These are phyloP conservation scores for Suhomyces kilbournensis DNA, from an alignment of 805 yeast genomes.

Conservation along the genomic window DNA sequence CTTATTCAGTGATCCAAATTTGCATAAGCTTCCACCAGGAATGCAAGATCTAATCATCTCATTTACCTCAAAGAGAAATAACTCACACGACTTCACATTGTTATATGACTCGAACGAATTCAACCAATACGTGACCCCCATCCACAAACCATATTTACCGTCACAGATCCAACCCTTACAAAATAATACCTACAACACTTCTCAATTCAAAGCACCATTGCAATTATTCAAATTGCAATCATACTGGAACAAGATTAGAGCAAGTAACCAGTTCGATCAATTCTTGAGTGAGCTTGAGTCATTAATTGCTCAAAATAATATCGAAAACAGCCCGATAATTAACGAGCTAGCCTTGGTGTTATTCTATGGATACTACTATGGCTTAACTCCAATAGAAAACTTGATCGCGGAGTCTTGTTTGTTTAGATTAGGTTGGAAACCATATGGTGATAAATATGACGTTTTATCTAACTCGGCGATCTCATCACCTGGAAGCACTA, in stretches of 20 bases:
- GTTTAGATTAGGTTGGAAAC: slow-evolving; percentile 41
- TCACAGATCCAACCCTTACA: slow-evolving; percentile 10
- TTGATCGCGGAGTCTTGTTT: slow-evolving; percentile 40
- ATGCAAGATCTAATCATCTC: slow-evolving; percentile 41
- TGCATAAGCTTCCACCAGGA: slow-evolving; percentile 40
- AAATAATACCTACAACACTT: not conserved
- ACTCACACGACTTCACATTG: slow-evolving; percentile 19
- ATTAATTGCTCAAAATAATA: slow-evolving; percentile 17
- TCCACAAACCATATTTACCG: slow-evolving; percentile 37
- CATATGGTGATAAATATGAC: slow-evolving; percentile 25
- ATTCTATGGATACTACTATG: slow-evolving; percentile 43
- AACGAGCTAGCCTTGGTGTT: slow-evolving; percentile 39
- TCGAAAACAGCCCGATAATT: slow-evolving; percentile 21
- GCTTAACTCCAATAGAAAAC: slow-evolving; percentile 41
- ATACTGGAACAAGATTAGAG: slow-evolving; percentile 41
- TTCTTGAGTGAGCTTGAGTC: slow-evolving; percentile 29
- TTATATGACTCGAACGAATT: slow-evolving; percentile 20
- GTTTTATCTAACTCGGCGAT: not conserved
- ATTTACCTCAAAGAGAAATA: slow-evolving; percentile 32
- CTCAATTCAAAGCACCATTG: slow-evolving; percentile 30
- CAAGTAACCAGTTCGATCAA: slow-evolving; percentile 30
- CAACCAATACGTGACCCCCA: slow-evolving; percentile 25
- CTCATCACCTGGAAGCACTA: slow-evolving; percentile 1
- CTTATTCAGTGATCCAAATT: slow-evolving; percentile 33
- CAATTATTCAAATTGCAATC: slow-evolving; percentile 34